Conservation (phyloP, 441 rosid genomes). For the Gossypium gossypioides region DNA sequence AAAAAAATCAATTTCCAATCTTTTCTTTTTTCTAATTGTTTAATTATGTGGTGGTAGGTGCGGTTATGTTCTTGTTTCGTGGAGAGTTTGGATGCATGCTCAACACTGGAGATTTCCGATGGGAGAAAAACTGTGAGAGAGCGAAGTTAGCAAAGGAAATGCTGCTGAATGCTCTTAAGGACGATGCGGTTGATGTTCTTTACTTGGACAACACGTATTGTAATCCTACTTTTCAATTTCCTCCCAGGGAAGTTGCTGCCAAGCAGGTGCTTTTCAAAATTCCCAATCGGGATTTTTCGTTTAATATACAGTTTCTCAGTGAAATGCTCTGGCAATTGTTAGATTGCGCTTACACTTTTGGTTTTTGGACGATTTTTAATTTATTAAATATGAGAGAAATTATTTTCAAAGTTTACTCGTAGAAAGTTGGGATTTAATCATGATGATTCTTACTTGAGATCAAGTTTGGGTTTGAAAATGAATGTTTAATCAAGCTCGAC, state of each 20-base stretch:
- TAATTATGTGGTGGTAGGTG: slow-evolving; percentile 29
- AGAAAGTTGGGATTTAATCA: not conserved
- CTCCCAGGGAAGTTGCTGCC: slow-evolving; percentile 47
- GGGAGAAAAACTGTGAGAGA: slow-evolving; percentile 41
- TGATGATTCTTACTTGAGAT: not conserved
- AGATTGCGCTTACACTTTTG: not conserved
- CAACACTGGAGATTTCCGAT: slow-evolving; percentile 68
- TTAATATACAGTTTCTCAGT: not conserved
- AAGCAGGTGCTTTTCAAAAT: slow-evolving; percentile 31
- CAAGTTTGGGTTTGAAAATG: not conserved
- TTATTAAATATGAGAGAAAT: not conserved
- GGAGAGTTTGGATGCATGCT: slow-evolving; percentile 67
- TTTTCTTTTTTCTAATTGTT: not conserved
- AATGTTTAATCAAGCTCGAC: not conserved
- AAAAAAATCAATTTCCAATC: not conserved
- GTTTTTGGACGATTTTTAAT: not conserved
- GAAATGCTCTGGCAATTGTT: no score
- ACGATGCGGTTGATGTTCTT: slow-evolving; percentile 32
- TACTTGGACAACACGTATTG: slow-evolving; percentile 76
- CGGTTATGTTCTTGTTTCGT: slow-evolving; percentile 68
- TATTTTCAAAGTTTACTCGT: not conserved
- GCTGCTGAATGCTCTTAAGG: slow-evolving; percentile 38
- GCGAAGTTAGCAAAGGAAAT: slow-evolving; percentile 26
- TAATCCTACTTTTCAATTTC: slow-evolving; percentile 54
- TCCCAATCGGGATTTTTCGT: not conserved